phyloP scores from a whole-genome alignment of 1,139 yeast genomes.

The Candida anutae region DNA sequence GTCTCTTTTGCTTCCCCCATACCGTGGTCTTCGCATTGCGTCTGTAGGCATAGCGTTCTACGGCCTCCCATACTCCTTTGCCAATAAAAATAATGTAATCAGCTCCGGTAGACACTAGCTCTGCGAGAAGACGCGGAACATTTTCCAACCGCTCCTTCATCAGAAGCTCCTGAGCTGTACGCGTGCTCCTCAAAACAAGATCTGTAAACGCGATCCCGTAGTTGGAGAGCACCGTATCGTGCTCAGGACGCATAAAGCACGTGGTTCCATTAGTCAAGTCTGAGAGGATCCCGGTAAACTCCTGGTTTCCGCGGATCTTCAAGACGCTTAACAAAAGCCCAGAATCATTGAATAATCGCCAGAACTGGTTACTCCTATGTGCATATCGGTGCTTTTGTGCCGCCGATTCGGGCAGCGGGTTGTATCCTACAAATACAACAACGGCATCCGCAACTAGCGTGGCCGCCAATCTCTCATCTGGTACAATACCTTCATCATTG shows the following conservation, averaged over 20 bases:
- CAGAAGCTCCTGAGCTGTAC: slow-evolving; percentile 48
- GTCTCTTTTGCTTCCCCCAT: too few relatives aligned
- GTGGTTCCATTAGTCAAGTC: slow-evolving; percentile 4
- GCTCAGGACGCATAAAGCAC: slow-evolving; percentile 19
- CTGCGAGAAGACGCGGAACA: slow-evolving; percentile 45
- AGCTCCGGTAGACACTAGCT: slow-evolving; percentile 32
- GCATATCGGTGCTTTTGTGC: slow-evolving; percentile 66
- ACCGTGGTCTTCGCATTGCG: slow-evolving; percentile 9
- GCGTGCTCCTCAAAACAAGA: slow-evolving; percentile 58
- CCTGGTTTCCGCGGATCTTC: slow-evolving; percentile 3
- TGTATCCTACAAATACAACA: slow-evolving; percentile 63
- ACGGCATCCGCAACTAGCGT: too few relatives aligned
- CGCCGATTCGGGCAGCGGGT: slow-evolving; percentile 67
- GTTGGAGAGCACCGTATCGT: slow-evolving; percentile 40
- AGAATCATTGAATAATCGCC: slow-evolving; percentile 57
- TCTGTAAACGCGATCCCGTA: slow-evolving; percentile 66
- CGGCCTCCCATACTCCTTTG: slow-evolving; percentile 70
- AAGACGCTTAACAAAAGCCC: slow-evolving; percentile 28
- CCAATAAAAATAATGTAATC: slow-evolving; percentile 54
- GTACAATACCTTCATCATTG: too few relatives aligned
- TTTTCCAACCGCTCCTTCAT: slow-evolving; percentile 46
- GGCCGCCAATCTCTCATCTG: too few relatives aligned
- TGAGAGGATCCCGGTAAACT: slow-evolving; percentile 5
- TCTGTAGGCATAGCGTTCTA: slow-evolving; percentile 20
- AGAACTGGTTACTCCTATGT: slow-evolving; percentile 60